Conservation (phyloP, 2,329 filamentous ascomycete genomes). For the Verticillium dahliae region DNA sequence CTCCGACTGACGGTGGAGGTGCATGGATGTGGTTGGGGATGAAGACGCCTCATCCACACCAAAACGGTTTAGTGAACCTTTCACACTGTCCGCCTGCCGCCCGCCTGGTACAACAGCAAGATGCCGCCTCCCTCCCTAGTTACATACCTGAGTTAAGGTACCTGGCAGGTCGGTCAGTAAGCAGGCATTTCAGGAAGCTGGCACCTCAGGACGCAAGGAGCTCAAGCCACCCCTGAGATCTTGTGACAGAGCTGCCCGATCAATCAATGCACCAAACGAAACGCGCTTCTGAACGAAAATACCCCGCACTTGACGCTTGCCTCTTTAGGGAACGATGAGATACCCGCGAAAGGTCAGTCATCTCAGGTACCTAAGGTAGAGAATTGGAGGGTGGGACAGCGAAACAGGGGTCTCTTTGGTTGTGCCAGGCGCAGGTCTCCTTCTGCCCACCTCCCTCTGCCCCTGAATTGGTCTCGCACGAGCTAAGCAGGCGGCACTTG, state of each 20-base stretch:
- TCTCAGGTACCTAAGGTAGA: background rate
- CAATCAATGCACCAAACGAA: background rate
- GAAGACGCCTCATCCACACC: background rate
- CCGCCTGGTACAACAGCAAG: no score
- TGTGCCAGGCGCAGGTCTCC: background rate
- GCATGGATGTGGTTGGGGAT: background rate
- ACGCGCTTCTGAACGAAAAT: background rate
- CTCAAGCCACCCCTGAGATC: background rate
- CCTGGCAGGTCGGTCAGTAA: no score
- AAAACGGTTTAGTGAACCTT: background rate
- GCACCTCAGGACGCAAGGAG: background rate
- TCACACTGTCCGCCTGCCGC: background rate
- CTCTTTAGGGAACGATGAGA: background rate
- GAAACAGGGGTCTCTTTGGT: background rate
- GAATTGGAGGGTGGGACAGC: background rate
- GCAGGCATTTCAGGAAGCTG: background rate
- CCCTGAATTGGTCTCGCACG: constrained; percentile 14
- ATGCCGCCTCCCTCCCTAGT: no score
- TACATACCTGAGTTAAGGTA: no score
- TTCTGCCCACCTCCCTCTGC: background rate
- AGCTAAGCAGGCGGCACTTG: no score
- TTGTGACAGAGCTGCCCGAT: background rate
- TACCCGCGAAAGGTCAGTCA: no score
- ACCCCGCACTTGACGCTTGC: background rate
- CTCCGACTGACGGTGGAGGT: background rate